Evolutionary conservation across 805 yeast species (phyloP).

Genomic region (Cyberlindnera mrakii): DNA sequence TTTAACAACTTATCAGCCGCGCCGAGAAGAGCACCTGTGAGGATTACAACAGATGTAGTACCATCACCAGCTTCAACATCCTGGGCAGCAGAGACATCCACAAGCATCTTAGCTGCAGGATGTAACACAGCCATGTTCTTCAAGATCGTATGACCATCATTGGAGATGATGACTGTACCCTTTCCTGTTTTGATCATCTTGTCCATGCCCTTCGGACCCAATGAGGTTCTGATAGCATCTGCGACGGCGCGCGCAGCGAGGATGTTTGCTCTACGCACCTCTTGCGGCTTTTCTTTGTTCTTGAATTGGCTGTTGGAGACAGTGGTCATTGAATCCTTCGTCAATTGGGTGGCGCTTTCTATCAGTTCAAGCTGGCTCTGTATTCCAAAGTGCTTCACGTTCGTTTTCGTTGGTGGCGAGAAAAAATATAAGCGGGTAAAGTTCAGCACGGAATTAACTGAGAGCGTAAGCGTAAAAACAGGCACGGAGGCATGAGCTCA

Average conservation of each 20-base stretch:
- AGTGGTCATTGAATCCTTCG: no score
- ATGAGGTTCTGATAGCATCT: conserved; percentile 85
- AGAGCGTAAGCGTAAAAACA: no score
- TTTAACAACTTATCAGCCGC: conserved; percentile 89
- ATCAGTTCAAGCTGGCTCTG: no score
- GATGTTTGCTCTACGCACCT: conserved; percentile 94
- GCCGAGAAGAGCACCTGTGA: conserved; percentile 89
- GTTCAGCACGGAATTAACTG: no score
- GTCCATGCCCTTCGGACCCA: conserved; percentile 99
- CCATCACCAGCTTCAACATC: conserved; percentile 99
- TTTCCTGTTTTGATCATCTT: conserved; percentile 93
- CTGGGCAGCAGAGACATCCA: conserved; percentile 95
- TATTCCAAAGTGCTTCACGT: no score
- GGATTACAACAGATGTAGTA: conserved; percentile 93
- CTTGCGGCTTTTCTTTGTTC: conserved; percentile 95
- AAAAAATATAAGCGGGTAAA: no score
- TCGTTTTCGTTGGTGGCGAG: no score
- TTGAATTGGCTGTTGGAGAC: conserved; percentile 79
- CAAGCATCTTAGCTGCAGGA: conserved; percentile 98
- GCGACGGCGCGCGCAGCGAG: conserved; percentile 99
- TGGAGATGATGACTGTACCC: conserved; percentile 92
- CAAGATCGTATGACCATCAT: conserved; percentile 96
- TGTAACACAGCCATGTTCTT: conserved; percentile 98
- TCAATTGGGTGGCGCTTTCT: conserved; percentile 26
- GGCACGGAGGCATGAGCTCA: no score